A percentile compares a stretch with the other conserved stretches of the same genome.
phyloP scores from a whole-genome alignment of 345 rosid species.

The Eucalyptus erythrocorys region DNA sequence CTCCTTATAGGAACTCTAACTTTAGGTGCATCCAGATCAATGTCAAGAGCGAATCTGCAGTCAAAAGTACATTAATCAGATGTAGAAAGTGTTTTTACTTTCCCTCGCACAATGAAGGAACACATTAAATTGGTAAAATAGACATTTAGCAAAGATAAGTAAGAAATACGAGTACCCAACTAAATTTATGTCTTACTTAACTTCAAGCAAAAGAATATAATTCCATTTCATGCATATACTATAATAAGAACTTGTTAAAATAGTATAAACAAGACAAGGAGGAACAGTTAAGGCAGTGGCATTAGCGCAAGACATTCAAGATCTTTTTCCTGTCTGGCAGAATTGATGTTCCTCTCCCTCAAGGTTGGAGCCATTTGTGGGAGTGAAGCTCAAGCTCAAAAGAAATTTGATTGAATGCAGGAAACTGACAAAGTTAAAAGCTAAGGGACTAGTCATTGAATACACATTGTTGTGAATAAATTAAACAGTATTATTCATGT shows the following conservation, averaged over 20 bases:
- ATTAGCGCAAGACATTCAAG: neutral
- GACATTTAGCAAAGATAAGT: neutral
- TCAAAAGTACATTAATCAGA: neutral
- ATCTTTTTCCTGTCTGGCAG: neutral
- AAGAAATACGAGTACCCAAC: neutral
- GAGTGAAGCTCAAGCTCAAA: neutral
- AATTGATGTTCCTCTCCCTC: neutral
- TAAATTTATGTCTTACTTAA: neutral
- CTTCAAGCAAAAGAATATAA: neutral
- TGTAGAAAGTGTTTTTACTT: neutral
- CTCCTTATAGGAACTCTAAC: slow-evolving; percentile 79
- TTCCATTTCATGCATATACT: neutral
- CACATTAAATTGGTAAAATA: neutral
- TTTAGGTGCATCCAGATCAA: slow-evolving; percentile 98
- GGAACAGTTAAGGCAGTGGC: neutral
- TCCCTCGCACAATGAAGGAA: neutral
- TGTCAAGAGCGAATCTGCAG: slow-evolving; percentile 88
- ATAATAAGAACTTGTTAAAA: neutral
- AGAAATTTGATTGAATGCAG: neutral
- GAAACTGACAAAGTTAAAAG: neutral
- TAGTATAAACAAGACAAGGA: neutral
- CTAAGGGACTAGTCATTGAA: neutral
- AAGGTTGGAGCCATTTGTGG: neutral
- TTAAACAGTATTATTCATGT: neutral
- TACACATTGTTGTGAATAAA: neutral